Conservation (phyloP, 2,329 filamentous ascomycete species). For the Penicillium olsonii region DNA sequence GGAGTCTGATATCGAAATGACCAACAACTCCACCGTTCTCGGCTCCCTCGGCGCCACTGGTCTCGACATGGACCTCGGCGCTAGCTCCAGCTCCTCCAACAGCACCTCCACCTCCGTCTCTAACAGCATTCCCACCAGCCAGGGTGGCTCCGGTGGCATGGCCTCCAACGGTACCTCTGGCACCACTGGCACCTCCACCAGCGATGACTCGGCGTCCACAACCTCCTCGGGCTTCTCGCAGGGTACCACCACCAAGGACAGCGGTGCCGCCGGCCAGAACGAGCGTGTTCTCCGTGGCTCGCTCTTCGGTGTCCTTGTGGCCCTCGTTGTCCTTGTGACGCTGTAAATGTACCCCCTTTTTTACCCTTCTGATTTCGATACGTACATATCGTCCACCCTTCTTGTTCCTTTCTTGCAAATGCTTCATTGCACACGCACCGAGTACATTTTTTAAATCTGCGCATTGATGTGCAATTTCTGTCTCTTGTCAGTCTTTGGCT, state of each 20-base stretch:
- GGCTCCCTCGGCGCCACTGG: constrained; percentile 81
- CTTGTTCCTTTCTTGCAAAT: constrained; percentile 12
- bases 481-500: constrained; percentile 16
- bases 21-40: constrained; percentile 72
- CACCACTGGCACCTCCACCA: constrained; percentile 20
- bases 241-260: constrained; percentile 22
- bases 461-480: constrained; percentile 5
- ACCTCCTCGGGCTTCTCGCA: constrained; percentile 36
- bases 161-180: constrained; percentile 17
- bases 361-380: not conserved
- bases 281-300: constrained; percentile 47
- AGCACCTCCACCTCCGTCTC: constrained; percentile 13
- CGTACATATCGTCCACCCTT: constrained; percentile 2
- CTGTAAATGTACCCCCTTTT: constrained; percentile 34
- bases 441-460: constrained; percentile 24
- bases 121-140: constrained; percentile 36
- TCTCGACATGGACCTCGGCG: constrained; percentile 60
- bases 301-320: constrained; percentile 50
- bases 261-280: constrained; percentile 35
- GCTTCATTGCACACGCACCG: constrained; percentile 14
- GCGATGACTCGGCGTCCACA: constrained; percentile 15
- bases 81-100: constrained; percentile 9
- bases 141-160: constrained; percentile 32
- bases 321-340: constrained; percentile 47
- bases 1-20: constrained; percentile 76